Base-by-base conservation (phyloP, 129 eudicot genomes). In the Smallanthus sonchifolius region DNA sequence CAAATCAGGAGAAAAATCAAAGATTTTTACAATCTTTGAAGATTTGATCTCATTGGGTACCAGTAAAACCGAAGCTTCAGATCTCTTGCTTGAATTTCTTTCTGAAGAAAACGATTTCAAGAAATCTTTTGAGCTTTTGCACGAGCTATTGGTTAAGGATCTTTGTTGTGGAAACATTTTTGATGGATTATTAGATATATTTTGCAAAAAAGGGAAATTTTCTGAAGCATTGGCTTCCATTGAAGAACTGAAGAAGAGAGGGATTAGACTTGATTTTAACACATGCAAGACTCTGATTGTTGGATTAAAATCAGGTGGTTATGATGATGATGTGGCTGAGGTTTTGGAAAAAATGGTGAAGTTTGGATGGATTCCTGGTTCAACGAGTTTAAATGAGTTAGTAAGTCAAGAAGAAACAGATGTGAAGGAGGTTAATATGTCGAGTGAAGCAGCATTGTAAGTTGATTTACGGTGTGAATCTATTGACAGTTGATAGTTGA, bases 241-340 rank as follows among this genome's bases (percentile, higher is more conserved):
- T 38, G 83, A 84, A 73, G 73, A 79, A 73, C 81, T 91, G 84
- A 86, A 87, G 67, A 60, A 76, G 72, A 84, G 84, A 62, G 95
- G 92, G 28, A 69, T 84, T 39, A 76, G 39, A 71, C 89, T 88
- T 47, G 77, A 78, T 77, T 63, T 84, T 62, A 77, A 75, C 71
- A 80, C 86, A 5, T 91, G 97, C 75, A 81, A 76, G 64, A 74
- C 40, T 70, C 56, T 91, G 67, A 68, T 80, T 36, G 71, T 40
- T 42, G 90, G 78, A 10, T 77, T 91, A 62, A 75, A 65, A 28
- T 68, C 62, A 10, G 80, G 84, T 37, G 88, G 89, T 49, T 73
- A 86, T 44, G 63, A 81, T 59, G 48, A 65, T 14, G 84, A 86
- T 20, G 72, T 87, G 45, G 75, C 74, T 68, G 63, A 5, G 69